phyloP scores from a whole-genome alignment of 768 basidiomycete genomes.

The Hortiboletus flavorubellus region DNA sequence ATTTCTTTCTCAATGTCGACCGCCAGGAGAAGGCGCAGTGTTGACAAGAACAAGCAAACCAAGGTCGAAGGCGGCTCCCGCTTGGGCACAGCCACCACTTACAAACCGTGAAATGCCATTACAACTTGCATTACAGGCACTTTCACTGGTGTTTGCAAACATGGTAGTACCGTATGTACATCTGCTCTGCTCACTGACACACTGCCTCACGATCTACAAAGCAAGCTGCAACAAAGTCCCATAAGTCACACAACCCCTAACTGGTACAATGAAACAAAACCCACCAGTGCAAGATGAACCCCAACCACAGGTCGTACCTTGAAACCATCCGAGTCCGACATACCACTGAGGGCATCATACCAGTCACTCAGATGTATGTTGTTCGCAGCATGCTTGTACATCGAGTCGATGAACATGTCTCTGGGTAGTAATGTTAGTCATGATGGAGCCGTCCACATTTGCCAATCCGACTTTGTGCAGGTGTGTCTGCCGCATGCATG shows the following conservation, averaged over 20 bases:
- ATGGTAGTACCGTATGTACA: no score
- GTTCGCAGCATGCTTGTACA: conserved; percentile 48
- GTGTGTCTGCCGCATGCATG: conserved; percentile 34
- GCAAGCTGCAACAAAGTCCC: conserved; percentile 7
- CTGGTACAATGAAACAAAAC: not conserved
- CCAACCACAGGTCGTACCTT: conserved; percentile 20
- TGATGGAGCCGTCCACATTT: conserved; percentile 54
- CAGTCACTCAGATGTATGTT: conserved; percentile 28
- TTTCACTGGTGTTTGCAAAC: no score
- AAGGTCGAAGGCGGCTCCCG: not conserved
- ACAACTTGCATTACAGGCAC: no score
- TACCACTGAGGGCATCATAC: conserved; percentile 23
- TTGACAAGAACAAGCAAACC: not conserved
- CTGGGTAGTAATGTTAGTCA: conserved; percentile 43
- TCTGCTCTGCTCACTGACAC: not conserved
- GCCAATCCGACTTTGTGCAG: conserved; percentile 62
- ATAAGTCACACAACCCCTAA: not conserved
- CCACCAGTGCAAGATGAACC: conserved; percentile 21
- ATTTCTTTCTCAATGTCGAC: not conserved
- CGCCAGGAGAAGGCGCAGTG: not conserved
- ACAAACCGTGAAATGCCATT: no score
- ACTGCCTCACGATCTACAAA: not conserved
- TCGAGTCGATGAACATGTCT: conserved; percentile 48
- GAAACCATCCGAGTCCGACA: conserved; percentile 11
- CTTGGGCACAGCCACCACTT: conserved; percentile 6